Base-by-base conservation (phyloP, 225 moss, liverwort and hornwort species). In the Antitrichia curtipendula region DNA sequence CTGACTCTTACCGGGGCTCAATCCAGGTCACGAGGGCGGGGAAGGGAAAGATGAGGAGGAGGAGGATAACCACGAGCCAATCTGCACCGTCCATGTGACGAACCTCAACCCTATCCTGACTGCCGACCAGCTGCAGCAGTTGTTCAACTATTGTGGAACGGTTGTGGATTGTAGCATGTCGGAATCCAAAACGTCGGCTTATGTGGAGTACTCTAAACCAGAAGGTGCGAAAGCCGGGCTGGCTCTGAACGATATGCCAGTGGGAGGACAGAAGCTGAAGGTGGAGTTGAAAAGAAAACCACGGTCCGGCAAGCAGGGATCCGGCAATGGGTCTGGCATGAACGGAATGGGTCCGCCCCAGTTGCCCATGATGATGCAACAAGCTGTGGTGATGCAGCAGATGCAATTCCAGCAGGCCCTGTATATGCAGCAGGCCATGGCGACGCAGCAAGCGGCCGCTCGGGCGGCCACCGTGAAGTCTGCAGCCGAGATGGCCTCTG, bases 341-440 rank as follows among this genome's bases (percentile, higher is more conserved):
- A 95, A 87, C 90, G 96, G 93, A 72, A 94, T 94, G 88, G 94
- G 92, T 54, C 85, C 93, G 76, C 94, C 98, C n/a, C 98, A 96
- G 83, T 90, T 99, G 86, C 98, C 98, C 41, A 93, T 97, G 93
- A 97, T 99, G 97, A 99, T 99, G 98, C 98, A 99, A 90, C 98
- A 99, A 84, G 98, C 97, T 82, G 98, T 99, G 80, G 98, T 94
- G 69, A 99, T 99, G 98, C 98, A 99, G 90, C 98, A 99, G 85
- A 91, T 99, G 93, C 98, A 99, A 77, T 99, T 99, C 86, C 98
- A 99, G 89, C 98, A 99, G 95, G 98, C 98, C 59, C 90, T 99
- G n/a, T 94, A 95, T 49, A 97, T 99, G 98, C 98, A 99, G 92
- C 98, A 99, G 94, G 98, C 96, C 56, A 86, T 99, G 87, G 98